Conservation (phyloP, 225 moss, liverwort and hornwort species). For the Pseudoscleropodium purum region DNA sequence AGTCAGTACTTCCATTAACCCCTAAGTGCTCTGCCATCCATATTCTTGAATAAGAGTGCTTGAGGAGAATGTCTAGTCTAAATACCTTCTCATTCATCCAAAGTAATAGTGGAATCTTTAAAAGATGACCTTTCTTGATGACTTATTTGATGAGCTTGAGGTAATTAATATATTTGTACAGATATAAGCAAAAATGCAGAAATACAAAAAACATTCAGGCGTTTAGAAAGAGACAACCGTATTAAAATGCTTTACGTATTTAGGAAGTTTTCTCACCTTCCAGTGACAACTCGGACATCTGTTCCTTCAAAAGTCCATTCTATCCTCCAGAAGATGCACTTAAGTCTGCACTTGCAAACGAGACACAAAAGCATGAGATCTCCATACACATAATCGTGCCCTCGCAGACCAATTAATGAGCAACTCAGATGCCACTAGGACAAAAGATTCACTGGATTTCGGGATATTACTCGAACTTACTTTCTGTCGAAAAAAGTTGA, state of each 20-base stretch:
- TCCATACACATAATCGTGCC: neutral
- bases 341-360: slow-evolving; percentile 44
- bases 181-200: neutral
- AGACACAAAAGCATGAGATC: neutral
- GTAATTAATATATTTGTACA: neutral
- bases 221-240: neutral
- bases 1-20: neutral
- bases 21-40: neutral
- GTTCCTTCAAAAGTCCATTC: slow-evolving; percentile 83
- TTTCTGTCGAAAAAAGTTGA: slow-evolving; percentile 60
- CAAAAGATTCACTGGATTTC: neutral
- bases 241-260: neutral
- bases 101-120: neutral
- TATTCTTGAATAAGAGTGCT: neutral
- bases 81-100: neutral
- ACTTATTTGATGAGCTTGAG: neutral
- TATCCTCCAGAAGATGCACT: slow-evolving; percentile 89
- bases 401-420: neutral
- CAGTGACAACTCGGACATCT: slow-evolving; percentile 42
- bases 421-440: neutral
- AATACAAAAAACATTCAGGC: neutral
- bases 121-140: neutral
- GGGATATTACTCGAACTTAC: slow-evolving; percentile 17
- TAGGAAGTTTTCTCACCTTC: slow-evolving; percentile 20
- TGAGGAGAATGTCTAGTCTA: neutral